Base-by-base conservation (phyloP, 148 eudicot genomes). In the Chenopodium quinoa region DNA sequence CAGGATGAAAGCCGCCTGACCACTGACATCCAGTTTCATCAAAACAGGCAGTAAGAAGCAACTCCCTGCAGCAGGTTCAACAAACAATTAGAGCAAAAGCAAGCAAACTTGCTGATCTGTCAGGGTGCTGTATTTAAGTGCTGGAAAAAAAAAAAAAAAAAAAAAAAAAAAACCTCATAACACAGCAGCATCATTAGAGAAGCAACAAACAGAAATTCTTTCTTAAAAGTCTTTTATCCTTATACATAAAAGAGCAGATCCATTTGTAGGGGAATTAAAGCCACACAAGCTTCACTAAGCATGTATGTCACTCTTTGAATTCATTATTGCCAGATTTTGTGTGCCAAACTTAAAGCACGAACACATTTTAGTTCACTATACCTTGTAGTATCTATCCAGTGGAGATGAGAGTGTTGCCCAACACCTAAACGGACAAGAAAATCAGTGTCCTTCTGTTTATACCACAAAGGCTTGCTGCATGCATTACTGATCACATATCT, bases 1-100 rank as follows among this genome's bases (percentile, higher is more conserved):
- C 95, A 40, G 98, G 98, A 79, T 84, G 89, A 83, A 96, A 96
- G 90, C 94, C 87, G 29, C 99, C 99, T 54, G 99, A 96, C 99
- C 99, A 96, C 78, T 92, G 97, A 95, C 97, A 94, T 83, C 97
- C 98, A 84, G 95, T 97, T 83, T 94, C 97, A 75, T 90, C 88
- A 84, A 94, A 94, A 40, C 94, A 91, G 73, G 92, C 88, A 48
- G 94, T 90, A 67, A 92, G 87, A 76, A 93, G 89, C 46, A 96
- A 82, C 31, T 94, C 99, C 91, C 99, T 94, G 90, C 56, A 76
- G 75, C 13, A 84, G n/a, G 56, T 76, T 77, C 27, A 68, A 77
- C 47, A 48, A 71, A 60, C 20, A 62, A 76, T 83, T 27, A 56
- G 68, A 69, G 22, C 48, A 54, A 64, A 50, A 7, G n/a, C 34